phyloP scores from a whole-genome alignment of 768 basidiomycete species.

The Epithele typhae region DNA sequence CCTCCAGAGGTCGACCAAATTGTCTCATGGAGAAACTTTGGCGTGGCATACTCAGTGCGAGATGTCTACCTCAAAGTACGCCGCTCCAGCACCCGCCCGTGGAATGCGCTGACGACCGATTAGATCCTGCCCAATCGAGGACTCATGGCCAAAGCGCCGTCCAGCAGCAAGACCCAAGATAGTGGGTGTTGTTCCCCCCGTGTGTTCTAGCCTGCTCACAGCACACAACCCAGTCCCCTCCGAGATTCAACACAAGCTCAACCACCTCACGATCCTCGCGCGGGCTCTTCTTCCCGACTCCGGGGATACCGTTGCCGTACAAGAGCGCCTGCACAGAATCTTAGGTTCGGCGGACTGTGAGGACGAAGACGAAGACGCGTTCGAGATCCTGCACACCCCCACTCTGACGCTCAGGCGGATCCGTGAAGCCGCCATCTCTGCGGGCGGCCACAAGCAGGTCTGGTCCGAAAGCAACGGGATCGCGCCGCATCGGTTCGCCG shows the following conservation, averaged over 20 bases:
- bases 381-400: not conserved
- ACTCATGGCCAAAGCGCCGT: slow-evolving; percentile 19
- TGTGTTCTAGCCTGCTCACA: too few species aligned
- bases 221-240: slow-evolving; percentile 26
- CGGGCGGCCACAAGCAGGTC: slow-evolving; percentile 32
- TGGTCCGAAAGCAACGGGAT: slow-evolving; percentile 37
- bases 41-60: slow-evolving; percentile 38
- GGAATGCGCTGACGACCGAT: too few species aligned
- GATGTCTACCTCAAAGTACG: slow-evolving; percentile 33
- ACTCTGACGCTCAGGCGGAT: slow-evolving; percentile 33
- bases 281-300: slow-evolving; percentile 35
- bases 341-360: slow-evolving; percentile 23
- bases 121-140: slow-evolving; percentile 43
- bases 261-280: slow-evolving; percentile 38
- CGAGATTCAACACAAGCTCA: slow-evolving; percentile 34
- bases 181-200: too few species aligned
- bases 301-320: slow-evolving; percentile 26
- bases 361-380: slow-evolving; percentile 26
- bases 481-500: slow-evolving; percentile 34
- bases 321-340: slow-evolving; percentile 28
- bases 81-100: too few species aligned
- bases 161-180: not conserved
- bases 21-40: slow-evolving; percentile 38
- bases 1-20: slow-evolving; percentile 31
- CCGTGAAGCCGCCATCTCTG: slow-evolving; percentile 33